Evolutionary conservation across 306 rosid genomes (phyloP).

Genomic region (Arachis stenosperma): DNA sequence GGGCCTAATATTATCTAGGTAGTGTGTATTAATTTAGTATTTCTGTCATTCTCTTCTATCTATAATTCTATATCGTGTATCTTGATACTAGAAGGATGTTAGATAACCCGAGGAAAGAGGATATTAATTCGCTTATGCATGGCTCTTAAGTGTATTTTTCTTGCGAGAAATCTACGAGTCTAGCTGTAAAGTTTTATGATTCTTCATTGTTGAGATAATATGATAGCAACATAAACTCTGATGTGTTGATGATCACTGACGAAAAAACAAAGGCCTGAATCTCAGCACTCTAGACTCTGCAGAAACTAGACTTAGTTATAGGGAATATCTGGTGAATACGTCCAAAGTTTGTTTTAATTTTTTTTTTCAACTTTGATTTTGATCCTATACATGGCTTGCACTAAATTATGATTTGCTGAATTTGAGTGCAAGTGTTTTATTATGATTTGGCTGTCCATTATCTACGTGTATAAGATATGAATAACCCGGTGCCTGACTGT

Average conservation of each 20-base stretch:
- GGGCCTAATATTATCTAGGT: too few species aligned
- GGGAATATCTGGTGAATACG: not conserved
- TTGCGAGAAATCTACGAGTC: constrained; percentile 2
- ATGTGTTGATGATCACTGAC: not conserved
- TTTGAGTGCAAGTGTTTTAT: not conserved
- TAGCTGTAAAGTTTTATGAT: constrained; percentile 8
- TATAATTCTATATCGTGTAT: too few species aligned
- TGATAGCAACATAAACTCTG: not conserved
- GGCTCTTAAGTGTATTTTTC: not conserved
- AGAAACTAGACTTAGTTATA: not conserved
- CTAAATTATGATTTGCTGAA: constrained; percentile 1
- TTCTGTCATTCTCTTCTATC: not conserved
- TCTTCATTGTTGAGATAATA: not conserved
- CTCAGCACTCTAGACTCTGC: not conserved
- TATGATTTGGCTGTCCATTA: not conserved
- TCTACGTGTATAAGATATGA: not conserved
- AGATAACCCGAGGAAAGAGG: not conserved
- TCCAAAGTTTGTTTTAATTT: not conserved
- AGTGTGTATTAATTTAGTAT: not conserved
- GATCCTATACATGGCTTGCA: not conserved
- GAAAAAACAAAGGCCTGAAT: not conserved
- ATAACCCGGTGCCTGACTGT: not conserved
- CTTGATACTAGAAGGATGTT: not conserved
- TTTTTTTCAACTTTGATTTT: not conserved
- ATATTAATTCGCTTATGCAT: too few species aligned